Percentiles rank a stretch among this genome's conserved stretches.
Conservation (phyloP, 306 rosid species). For the Urtica urens region DNA sequence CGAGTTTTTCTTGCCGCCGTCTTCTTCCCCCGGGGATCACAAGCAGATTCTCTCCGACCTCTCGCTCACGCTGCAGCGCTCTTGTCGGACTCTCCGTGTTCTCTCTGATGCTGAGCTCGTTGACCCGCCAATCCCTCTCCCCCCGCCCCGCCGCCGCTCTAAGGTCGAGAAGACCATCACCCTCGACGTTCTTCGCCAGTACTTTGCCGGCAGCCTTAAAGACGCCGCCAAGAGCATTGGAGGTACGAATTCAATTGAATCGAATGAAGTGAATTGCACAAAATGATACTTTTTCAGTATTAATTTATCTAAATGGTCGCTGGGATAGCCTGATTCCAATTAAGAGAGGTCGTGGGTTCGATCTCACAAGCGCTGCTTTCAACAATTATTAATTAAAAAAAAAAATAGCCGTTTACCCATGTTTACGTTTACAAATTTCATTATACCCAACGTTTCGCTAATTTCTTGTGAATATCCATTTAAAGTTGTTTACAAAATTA, state of each 20-base stretch:
- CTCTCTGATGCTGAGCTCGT: slow-evolving; percentile 52
- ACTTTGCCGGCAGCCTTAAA: slow-evolving; percentile 87
- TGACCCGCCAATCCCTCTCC: slow-evolving; percentile 21
- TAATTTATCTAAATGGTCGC: too few species aligned
- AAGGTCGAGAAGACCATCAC: slow-evolving; percentile 83
- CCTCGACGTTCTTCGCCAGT: slow-evolving; percentile 68
- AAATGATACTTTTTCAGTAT: too few species aligned
- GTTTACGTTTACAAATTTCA: too few species aligned
- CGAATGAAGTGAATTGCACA: too few species aligned
- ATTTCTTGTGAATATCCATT: too few species aligned
- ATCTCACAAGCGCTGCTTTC: too few species aligned
- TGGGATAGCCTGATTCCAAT: too few species aligned
- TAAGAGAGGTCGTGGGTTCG: too few species aligned
- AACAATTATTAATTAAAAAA: too few species aligned
- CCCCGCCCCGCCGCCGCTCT: slow-evolving; percentile 35
- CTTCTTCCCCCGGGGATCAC: slow-evolving; percentile 60
- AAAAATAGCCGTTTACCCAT: too few species aligned
- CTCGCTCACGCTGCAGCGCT: slow-evolving; percentile 55
- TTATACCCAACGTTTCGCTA: too few species aligned
- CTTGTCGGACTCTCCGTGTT: slow-evolving; percentile 59
- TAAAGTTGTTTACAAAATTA: too few species aligned
- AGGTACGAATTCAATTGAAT: slow-evolving; percentile 32
- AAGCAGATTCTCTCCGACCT: slow-evolving; percentile 66
- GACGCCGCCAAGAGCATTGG: slow-evolving; percentile 99
- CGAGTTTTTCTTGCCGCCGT: slow-evolving; percentile 85